A percentile compares a stretch with the other conserved stretches of the same genome.
Evolutionary conservation across 2,329 filamentous ascomycete species (phyloP).

Genomic region (Pezicula radicicola): DNA sequence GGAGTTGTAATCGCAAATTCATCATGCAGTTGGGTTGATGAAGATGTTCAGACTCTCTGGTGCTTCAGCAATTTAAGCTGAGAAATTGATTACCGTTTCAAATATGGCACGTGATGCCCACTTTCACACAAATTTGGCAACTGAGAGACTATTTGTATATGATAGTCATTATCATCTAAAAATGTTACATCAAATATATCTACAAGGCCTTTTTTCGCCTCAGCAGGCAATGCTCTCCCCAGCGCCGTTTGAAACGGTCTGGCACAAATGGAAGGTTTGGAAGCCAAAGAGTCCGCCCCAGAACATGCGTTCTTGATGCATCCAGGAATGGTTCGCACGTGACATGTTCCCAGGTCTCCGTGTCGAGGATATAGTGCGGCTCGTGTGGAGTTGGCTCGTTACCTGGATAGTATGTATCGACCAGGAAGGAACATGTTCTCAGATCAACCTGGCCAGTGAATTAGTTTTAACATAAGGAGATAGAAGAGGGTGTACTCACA

Average conservation of each 20-base stretch:
- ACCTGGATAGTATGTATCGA: constrained; percentile 79
- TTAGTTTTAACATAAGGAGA: constrained; percentile 1
- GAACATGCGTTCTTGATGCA: constrained; percentile 64
- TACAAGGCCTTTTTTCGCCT: constrained; percentile 42
- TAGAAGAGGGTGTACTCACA: constrained; percentile 39
- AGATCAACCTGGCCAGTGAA: constrained; percentile 56
- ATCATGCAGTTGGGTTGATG: no score
- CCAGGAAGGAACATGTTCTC: constrained; percentile 73
- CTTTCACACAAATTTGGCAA: no score
- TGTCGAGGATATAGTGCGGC: constrained; percentile 75
- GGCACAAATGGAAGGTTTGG: constrained; percentile 71
- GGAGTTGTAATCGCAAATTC: no score
- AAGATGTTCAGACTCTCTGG: no score
- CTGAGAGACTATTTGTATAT: no score
- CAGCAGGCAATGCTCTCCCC: constrained; percentile 87
- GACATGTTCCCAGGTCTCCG: constrained; percentile 72
- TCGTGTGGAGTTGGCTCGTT: constrained; percentile 62
- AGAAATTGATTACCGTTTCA: no score
- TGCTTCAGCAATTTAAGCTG: no score
- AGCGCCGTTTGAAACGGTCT: constrained; percentile 66
- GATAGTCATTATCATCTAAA: no score
- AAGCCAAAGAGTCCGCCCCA: constrained; percentile 80
- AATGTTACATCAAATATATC: no score
- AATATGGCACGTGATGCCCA: no score
- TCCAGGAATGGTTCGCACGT: constrained; percentile 81